Evolutionary conservation across 1,284 basidiomycete species (phyloP), one percentile per base, ranked within the genome.

Genomic region (Hortiboletus rubellus): DNA sequence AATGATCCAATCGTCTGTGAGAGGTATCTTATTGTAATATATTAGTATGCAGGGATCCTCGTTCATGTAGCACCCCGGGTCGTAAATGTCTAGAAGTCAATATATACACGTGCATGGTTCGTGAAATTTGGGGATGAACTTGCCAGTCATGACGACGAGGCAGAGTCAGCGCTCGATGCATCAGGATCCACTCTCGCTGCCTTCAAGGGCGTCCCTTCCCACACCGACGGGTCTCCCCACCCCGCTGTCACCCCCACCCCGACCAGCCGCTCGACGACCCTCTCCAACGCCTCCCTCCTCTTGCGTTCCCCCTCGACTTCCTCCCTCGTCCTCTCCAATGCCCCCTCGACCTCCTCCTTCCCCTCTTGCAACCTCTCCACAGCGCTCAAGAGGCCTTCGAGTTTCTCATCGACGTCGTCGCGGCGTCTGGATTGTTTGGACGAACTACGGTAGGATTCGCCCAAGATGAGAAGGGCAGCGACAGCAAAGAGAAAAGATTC

Each of bases 401-500:
- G 75, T 53, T 84, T 79, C 50, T 94, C 92, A 59, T 89, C 84
- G 3, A 95, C 86, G 48, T 77, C 76, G 64, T 92, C 91, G 50
- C 92, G 76, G 44, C 91, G 84, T 69, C 86, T 91, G 1, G 83
- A 81, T 58, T 89, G 80, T 65, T 82, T 92, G 37, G 89, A 77
- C 1, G 89, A 90, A 1, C 85, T 83, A 7, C 92, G 85, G 78
- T 84, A 94, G 41, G 86, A 77, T 72, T 96, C 92, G 5, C 88
- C 89, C 3, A 94, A 61, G 50, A 95, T 93, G 8, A 95, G 76
- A 0, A 76, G 74, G 0, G 87, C 87, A 0, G 91, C 92, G 5
- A 96, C 92, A 7, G 79, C 63, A 71, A 96, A 95, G 6, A 96
- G 80, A 67, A 96, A 96, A 0, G 89, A 87, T 74, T 95, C 93